Base-by-base conservation (phyloP, 352 stramenopile genomes). In the Blastocystis sp. region DNA sequence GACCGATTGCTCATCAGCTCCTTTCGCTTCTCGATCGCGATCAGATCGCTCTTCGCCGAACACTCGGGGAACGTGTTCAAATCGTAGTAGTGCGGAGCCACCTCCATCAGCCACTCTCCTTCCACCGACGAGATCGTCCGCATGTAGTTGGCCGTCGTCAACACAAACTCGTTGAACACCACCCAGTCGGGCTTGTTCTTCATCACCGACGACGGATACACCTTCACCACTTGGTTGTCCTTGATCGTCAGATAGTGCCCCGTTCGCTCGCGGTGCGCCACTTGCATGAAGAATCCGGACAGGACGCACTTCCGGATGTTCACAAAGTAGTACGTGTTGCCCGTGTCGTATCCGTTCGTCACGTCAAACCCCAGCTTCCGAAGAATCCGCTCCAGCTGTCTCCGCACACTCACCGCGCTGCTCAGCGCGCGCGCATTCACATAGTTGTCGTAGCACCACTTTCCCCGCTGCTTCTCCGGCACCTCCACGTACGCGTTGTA, bases 371-470 rank as follows among this genome's bases (percentile, higher is more conserved):
- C 90, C 40, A 96, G 76, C 36, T 92, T 89, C 48, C 89, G 89
- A 90, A 95, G 92, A 36, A 95, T 93, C 49, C 91, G 88, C 32
- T 88, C 86, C 51, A 99, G 89, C 89, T 99, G 96, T 77, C 95
- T 92, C 44, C 95, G 90, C 16, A 99, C 95, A 84, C 97, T 98
- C 51, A 93, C 92, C 4, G 94, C 95, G 69, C 91, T 94, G 49
- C 91, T 90, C 87, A 99, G 92, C 46, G 94, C 64, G 24, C 87
- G 86, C 56, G 44, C 91, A 89, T 97, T 97, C 84, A 99, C 90
- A 87, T 97, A 99, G 88, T 99, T 98, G 61, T 98, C 91, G 88
- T 93, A 98, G 88, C 94, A 98, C 96, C 96, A 99, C 86, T 98
- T 92, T 42, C 8, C 8, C 3, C 69, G 69, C 42, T 16, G 27